phyloP scores from a whole-genome alignment of 2,329 filamentous ascomycete genomes.

The Paecilomyces dactylethromorphus region DNA sequence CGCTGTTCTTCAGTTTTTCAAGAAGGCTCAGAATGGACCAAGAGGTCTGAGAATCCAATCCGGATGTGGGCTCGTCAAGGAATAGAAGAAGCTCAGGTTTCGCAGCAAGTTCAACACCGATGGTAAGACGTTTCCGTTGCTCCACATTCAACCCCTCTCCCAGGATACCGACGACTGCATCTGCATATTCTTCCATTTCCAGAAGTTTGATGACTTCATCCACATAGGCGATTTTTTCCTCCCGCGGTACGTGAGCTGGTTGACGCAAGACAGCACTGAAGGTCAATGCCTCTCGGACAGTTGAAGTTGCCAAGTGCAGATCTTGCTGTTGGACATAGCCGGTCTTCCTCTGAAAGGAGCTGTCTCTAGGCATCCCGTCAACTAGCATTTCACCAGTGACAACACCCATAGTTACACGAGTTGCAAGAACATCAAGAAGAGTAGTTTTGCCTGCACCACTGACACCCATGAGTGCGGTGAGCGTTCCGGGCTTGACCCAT shows the following conservation, averaged over 20 bases:
- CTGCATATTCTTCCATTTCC: slow-evolving; percentile 84
- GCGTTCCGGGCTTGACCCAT: slow-evolving; percentile 86
- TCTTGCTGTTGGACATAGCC: slow-evolving; percentile 93
- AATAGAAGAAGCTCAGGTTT: slow-evolving; percentile 87
- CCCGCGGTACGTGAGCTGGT: slow-evolving; percentile 61
- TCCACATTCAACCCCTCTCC: slow-evolving; percentile 67
- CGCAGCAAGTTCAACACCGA: slow-evolving; percentile 91
- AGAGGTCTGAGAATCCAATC: slow-evolving; percentile 86
- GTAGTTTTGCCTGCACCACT: slow-evolving; percentile 94
- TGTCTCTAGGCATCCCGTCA: slow-evolving; percentile 65
- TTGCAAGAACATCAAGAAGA: slow-evolving; percentile 76
- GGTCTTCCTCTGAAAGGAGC: slow-evolving; percentile 84
- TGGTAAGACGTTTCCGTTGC: slow-evolving; percentile 72
- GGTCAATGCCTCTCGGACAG: slow-evolving; percentile 78
- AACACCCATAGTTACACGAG: slow-evolving; percentile 81
- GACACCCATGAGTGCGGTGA: slow-evolving; percentile 85
- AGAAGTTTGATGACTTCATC: slow-evolving; percentile 85
- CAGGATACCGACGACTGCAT: slow-evolving; percentile 83
- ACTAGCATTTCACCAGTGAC: slow-evolving; percentile 84
- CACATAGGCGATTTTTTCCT: slow-evolving; percentile 81
- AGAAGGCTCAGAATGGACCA: slow-evolving; percentile 87
- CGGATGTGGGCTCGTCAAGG: slow-evolving; percentile 90
- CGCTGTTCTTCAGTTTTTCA: slow-evolving; percentile 80
- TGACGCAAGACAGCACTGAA: slow-evolving; percentile 85
- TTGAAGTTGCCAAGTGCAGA: slow-evolving; percentile 75